A percentile compares a stretch with the other conserved stretches of the same genome.
Conservation (phyloP, 768 basidiomycete species). For the Udeniomyces megalosporus region DNA sequence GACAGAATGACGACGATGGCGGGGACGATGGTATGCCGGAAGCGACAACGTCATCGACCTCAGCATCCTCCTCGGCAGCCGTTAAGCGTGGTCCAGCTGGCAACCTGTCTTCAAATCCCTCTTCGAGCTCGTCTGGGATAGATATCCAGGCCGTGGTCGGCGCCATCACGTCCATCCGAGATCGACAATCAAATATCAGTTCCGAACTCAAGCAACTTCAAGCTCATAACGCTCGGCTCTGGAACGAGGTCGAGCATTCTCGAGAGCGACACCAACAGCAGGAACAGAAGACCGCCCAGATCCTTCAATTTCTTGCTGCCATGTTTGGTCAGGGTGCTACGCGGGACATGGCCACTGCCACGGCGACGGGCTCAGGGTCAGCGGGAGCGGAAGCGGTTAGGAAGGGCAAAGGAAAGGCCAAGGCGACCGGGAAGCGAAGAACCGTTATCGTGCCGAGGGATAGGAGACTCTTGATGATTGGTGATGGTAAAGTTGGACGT, state of each 20-base stretch:
- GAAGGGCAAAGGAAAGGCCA: background rate
- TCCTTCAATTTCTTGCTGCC: conserved; percentile 83
- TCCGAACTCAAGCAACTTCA: conserved; percentile 77
- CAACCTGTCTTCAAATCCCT: conserved; percentile 5
- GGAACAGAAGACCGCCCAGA: conserved; percentile 88
- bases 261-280: conserved; percentile 75
- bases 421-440: background rate
- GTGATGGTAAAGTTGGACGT: background rate
- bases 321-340: conserved; percentile 42
- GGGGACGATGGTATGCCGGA: background rate
- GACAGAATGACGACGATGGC: conserved; percentile 4
- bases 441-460: background rate
- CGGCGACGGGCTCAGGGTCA: background rate
- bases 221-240: conserved; percentile 69
- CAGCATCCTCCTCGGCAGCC: background rate
- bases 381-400: background rate
- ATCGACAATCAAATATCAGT: conserved; percentile 83
- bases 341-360: conserved; percentile 14
- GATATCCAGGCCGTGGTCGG: conserved; percentile 65
- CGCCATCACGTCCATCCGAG: conserved; percentile 71
- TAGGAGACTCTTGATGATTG: conserved; percentile 10
- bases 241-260: conserved; percentile 72
- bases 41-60: background rate
- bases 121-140: conserved; percentile 29
- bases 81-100: too few species aligned